Percentiles rank a stretch among this genome's conserved stretches.
phyloP scores from a whole-genome alignment of 2,329 filamentous ascomycete genomes.

The Apiospora arundinis region DNA sequence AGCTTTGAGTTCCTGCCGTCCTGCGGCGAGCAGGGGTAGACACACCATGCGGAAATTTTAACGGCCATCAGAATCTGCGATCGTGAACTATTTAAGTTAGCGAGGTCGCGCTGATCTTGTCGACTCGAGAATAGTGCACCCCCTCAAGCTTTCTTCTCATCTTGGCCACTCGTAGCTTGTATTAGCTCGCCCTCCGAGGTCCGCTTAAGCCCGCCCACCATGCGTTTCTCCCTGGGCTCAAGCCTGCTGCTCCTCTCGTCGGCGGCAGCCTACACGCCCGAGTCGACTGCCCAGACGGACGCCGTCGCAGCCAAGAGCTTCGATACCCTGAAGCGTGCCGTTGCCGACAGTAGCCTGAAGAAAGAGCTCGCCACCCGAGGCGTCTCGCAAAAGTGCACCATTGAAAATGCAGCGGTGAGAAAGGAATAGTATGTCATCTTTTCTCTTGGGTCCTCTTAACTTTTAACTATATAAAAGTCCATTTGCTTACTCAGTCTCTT shows the following conservation, averaged over 20 bases:
- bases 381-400: conserved; percentile 25
- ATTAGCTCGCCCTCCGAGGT: background rate
- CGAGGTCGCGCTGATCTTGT: background rate
- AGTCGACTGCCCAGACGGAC: conserved; percentile 26
- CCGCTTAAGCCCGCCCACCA: background rate
- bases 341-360: conserved; percentile 24
- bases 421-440: conserved; percentile 23
- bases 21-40: background rate
- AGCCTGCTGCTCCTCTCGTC: conserved; percentile 12
- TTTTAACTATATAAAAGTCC: background rate
- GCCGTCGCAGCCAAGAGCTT: conserved; percentile 24
- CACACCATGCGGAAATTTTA: background rate
- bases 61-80: background rate
- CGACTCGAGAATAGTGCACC: background rate
- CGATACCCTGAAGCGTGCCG: conserved; percentile 10
- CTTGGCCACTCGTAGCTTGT: background rate
- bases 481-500: background rate
- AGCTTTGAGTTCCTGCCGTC: background rate
- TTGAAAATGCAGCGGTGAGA: conserved; percentile 22
- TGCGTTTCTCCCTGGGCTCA: background rate
- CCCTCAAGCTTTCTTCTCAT: background rate
- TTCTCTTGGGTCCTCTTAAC: too few species aligned
- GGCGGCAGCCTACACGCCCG: conserved; percentile 22
- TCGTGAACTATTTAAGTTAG: background rate
- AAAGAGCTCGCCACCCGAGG: conserved; percentile 18